Evolutionary conservation across 148 eudicot genomes (phyloP).

Genomic region (Camellia sinensis): DNA sequence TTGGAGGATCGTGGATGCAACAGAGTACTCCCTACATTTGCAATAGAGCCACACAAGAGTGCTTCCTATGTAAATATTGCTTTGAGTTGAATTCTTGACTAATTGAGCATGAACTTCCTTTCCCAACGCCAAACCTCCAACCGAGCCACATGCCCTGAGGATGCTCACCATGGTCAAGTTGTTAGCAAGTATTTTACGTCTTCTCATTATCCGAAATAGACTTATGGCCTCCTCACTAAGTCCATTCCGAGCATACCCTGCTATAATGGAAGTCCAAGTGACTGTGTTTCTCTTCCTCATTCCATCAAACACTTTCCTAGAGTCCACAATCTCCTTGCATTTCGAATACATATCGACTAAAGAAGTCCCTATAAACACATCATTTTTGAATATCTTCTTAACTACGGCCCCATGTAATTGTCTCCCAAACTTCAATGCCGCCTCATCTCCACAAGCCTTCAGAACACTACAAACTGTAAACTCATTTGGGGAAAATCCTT

Average conservation of each 20-base stretch:
- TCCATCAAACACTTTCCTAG: conserved; percentile 62
- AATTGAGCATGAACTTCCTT: conserved; percentile 80
- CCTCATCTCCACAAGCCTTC: conserved; percentile 78
- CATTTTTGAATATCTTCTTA: conserved; percentile 55
- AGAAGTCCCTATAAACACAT: conserved; percentile 61
- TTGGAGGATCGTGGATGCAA: conserved; percentile 62
- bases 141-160: conserved; percentile 73
- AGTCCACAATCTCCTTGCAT: conserved; percentile 56
- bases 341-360: conserved; percentile 77
- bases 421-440: conserved; percentile 59
- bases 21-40: conserved; percentile 60
- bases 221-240: conserved; percentile 63
- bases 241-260: conserved; percentile 74
- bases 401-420: conserved; percentile 64
- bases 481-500: conserved; percentile 61
- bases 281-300: conserved; percentile 75
- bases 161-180: conserved; percentile 71
- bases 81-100: conserved; percentile 49
- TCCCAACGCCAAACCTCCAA: conserved; percentile 46
- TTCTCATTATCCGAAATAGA: conserved; percentile 63
- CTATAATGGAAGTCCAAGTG: conserved; percentile 80
- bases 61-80: conserved; percentile 66
- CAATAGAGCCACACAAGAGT: conserved; percentile 87
- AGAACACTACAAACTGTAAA: conserved; percentile 70
- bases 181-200: conserved; percentile 60